Base-by-base conservation (phyloP, 495 filamentous ascomycete species). In the Annulohypoxylon moriforme region DNA sequence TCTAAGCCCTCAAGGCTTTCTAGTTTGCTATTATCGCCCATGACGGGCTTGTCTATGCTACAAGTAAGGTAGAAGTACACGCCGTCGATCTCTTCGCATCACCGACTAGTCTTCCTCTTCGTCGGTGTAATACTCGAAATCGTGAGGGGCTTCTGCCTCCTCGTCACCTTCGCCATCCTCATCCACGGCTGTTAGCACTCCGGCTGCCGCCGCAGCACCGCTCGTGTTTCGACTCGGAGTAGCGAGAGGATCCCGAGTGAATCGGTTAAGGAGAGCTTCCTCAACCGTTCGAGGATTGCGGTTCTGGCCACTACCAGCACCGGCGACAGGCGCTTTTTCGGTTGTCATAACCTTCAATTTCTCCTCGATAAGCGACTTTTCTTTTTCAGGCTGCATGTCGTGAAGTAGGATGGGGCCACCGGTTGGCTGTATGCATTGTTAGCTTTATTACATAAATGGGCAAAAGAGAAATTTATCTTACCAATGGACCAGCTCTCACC, bases 401-500 rank as follows among this genome's bases (percentile, higher is more conserved):
- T 90, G 83, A 24, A 98, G 87, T 25, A 99, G 86, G 13, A 98
- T 90, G 25, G 97, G 93, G 64, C 96, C 96, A 60, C 96, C 94
- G 56, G 96, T 97, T 64, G 96, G 94, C 93, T 97, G 69, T 24
- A 63, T 53, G 63, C 55, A 27, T 61, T 0, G 77, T 90, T 84
- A 91, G 85, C 57, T 79, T 55, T 4, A 10, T 52, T 18, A 42
- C 27, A 25, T 18, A 25, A n/a, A 31, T 20, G 47, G 16, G 5
- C 46, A 61, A 22, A 7, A 60, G 18, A 20, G 22, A 24, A 42
- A 44, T 20, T 22, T 33, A 40, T 29, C 60, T 38, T 53, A 65
- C 47, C 59, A 67, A 71, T 36, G 67, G 66, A 31, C 52, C 40
- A 60, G 72, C 66, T 81, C 87, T 78, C 84, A 96, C 94, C 85